Conservation (phyloP, 176 grass and related monocot species). For the Oryza coarctata region DNA sequence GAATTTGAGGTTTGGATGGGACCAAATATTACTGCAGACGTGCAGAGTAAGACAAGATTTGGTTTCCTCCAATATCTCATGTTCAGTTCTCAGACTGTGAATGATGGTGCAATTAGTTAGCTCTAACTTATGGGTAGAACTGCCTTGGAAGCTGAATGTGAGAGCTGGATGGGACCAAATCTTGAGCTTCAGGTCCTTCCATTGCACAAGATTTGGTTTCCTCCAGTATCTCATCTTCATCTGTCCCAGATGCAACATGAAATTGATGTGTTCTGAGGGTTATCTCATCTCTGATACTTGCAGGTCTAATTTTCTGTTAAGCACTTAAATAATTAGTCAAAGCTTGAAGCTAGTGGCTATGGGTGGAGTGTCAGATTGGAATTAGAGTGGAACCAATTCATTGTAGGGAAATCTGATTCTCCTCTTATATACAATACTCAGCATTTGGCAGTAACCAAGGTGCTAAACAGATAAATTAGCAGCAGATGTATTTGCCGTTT, state of each 20-base stretch:
- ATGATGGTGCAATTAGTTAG: neutral
- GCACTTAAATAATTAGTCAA: neutral
- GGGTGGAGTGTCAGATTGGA: neutral
- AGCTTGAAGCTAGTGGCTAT: neutral
- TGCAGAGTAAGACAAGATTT: constrained; percentile 7
- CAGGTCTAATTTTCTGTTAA: neutral
- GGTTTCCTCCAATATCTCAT: constrained; percentile 60
- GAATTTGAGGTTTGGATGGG: constrained; percentile 47
- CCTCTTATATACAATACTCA: neutral
- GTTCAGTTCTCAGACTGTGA: constrained; percentile 17
- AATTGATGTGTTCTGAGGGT: neutral
- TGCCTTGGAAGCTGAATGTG: constrained; percentile 38
- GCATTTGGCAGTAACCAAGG: neutral
- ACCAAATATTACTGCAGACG: constrained; percentile 20
- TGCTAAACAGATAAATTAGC: neutral
- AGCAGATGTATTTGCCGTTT: neutral
- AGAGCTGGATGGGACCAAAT: constrained; percentile 41
- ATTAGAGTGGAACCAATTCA: neutral
- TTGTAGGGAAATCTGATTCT: neutral
- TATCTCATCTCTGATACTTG: neutral
- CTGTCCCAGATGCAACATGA: constrained; percentile 1
- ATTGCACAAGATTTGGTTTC: constrained; percentile 39
- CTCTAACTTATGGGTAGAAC: neutral
- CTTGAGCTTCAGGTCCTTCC: neutral
- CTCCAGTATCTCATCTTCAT: constrained; percentile 49